Evolutionary conservation across 2,329 filamentous ascomycete species (phyloP), one percentile per base, ranked within the genome.

Genomic region (Karstenula rhodostoma): DNA sequence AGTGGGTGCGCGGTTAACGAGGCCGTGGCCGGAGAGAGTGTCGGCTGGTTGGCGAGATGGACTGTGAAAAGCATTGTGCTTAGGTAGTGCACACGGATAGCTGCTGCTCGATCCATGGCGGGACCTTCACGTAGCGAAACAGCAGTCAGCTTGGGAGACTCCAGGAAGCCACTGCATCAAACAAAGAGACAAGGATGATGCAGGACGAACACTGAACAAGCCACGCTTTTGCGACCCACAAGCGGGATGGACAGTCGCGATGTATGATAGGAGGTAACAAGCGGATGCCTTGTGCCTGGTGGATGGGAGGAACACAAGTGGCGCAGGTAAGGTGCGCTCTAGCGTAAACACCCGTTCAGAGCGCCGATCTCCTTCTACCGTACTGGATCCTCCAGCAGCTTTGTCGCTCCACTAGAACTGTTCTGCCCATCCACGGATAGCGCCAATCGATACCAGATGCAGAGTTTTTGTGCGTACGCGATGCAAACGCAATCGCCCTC

Each of bases 291-390:
- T 23, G 42, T 53, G n/a, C 47, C 37, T 40, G 32, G 29, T 40
- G 15, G 54, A 13, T 25, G 37, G 58, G 35, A 47, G 53, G 29
- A 56, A 37, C 35, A n/a, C 37, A n/a, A 50, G 50, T 35, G 23
- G 40, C 42, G 37, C 40, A 43, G 23, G 44, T 22, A 35, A 19
- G 19, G 8, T 32, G 29, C 29, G 29, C 29, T 32, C 27, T 60
- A 57, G 49, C 48, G 59, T 37, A 22, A 61, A 57, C 54, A 57
- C 54, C 54, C 40, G 54, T 61, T 61, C 52, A 42, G 47, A 22
- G 54, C 53, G 52, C 23, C 29, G 40, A 23, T 49, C 47, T 48
- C 52, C 58, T 35, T 33, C 33, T 23, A 27, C 29, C 47, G 23
- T 25, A 17, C 29, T 42, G 19, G 13, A 46, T 12, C 12, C 7